Evolutionary conservation across 2,329 filamentous ascomycete genomes (phyloP), one percentile per base, ranked within the genome.

Genomic region (Diaporthe destruens): DNA sequence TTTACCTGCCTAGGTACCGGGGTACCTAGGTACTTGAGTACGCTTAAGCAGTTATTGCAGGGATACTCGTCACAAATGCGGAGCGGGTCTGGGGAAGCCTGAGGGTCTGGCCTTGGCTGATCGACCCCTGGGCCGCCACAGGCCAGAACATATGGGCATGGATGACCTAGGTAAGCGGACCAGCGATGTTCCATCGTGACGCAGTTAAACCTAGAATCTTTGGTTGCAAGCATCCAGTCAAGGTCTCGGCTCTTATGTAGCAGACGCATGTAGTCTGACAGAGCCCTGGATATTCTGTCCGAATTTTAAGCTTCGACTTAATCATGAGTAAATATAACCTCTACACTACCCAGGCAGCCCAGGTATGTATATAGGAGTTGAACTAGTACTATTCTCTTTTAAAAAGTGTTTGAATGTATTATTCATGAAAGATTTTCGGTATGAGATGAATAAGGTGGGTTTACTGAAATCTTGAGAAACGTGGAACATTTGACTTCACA

Each of bases 31-130:
- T 29, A 29, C 29, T 5, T 29, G 29, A 5, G n/a, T n/a, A n/a
- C n/a, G n/a, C n/a, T n/a, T n/a, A n/a, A n/a, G 29, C 29, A 29
- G 29, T 29, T n/a, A n/a, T 61, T 55, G 44, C 55, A 70, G 68
- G 55, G 67, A 70, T 70, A 32, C 36, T 3, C 6, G 7, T 55
- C 55, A 36, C 68, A n/a, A 63, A 23, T 51, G 32, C 25, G 20
- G n/a, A 47, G 68, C 49, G 34, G 68, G 47, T 70, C 68, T 53
- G 68, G 68, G 68, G 68, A 70, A 70, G 44, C 44, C 54, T 42
- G 61, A 34, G 68, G 68, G 68, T 66, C n/a, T 25, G 59, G n/a
- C 20, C 42, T 53, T 47, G 23, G 18, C 54, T 42, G 16, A 51
- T 42, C 47, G 51, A 57, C 44, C 66, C n/a, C n/a, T n/a, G n/a